Percentiles rank a stretch among this genome's conserved stretches.
phyloP scores from a whole-genome alignment of 495 filamentous ascomycete genomes.

The Aspergillus saccharolyticus region DNA sequence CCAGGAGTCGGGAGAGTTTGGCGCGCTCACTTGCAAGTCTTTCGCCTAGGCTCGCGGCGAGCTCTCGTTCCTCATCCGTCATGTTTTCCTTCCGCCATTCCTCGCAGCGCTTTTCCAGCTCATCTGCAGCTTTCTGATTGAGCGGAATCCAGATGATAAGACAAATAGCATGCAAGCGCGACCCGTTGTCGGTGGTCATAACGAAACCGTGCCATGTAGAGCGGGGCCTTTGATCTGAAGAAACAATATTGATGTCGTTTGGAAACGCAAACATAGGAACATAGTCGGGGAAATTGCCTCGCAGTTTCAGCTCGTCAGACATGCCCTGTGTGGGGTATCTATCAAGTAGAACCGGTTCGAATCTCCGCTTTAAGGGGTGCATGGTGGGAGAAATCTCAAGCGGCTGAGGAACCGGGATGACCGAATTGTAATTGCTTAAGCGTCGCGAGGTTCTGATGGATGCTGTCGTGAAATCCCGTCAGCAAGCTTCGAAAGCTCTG shows the following conservation, averaged over 20 bases:
- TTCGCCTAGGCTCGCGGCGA: slow-evolving; percentile 89
- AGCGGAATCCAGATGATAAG: slow-evolving; percentile 91
- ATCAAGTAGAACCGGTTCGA: slow-evolving; percentile 91
- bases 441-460: slow-evolving; percentile 85
- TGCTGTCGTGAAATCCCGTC: slow-evolving; percentile 4
- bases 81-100: slow-evolving; percentile 92
- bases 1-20: slow-evolving; percentile 80
- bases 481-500: neutral
- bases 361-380: slow-evolving; percentile 89
- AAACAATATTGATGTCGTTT: slow-evolving; percentile 95
- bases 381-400: slow-evolving; percentile 85
- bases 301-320: slow-evolving; percentile 71
- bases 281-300: slow-evolving; percentile 91
- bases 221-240: slow-evolving; percentile 85
- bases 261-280: slow-evolving; percentile 99
- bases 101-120: slow-evolving; percentile 88
- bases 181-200: slow-evolving; percentile 91
- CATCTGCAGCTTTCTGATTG: slow-evolving; percentile 72
- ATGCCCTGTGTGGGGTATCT: slow-evolving; percentile 83
- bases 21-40: slow-evolving; percentile 84
- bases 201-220: slow-evolving; percentile 98
- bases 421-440: slow-evolving; percentile 96
- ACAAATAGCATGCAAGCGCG: slow-evolving; percentile 86
- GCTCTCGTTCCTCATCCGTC: slow-evolving; percentile 89
- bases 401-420: slow-evolving; percentile 89